A percentile compares a stretch with the other conserved stretches of the same genome.
phyloP scores from a whole-genome alignment of 139 green algal species.

The Chlamydomonas incerta region DNA sequence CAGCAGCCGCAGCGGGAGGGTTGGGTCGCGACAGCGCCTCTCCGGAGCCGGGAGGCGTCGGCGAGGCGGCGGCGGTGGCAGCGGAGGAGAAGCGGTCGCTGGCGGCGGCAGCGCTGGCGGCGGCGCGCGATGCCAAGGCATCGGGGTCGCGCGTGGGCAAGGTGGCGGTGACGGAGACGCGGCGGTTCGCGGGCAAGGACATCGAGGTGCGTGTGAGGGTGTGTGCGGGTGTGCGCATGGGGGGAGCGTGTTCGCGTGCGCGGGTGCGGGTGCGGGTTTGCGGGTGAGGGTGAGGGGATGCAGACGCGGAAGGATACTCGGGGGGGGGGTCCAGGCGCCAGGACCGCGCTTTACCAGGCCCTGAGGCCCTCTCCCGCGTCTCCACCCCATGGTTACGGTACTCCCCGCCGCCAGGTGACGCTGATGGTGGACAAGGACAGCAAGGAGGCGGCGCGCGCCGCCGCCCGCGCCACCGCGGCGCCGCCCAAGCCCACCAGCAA shows the following conservation, averaged over 20 bases:
- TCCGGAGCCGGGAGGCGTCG: neutral
- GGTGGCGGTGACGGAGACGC: slow-evolving; percentile 62
- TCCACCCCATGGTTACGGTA: too few species aligned
- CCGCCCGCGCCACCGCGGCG: slow-evolving; percentile 48
- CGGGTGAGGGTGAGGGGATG: too few species aligned
- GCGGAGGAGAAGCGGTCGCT: neutral
- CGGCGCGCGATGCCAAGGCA: neutral
- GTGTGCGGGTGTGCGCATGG: neutral
- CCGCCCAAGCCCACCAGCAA: slow-evolving; percentile 27
- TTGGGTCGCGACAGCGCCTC: neutral
- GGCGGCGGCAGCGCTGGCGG: slow-evolving; percentile 15
- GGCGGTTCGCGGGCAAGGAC: slow-evolving; percentile 87
- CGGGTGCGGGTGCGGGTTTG: too few species aligned
- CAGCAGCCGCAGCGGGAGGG: neutral
- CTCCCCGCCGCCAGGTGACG: slow-evolving; percentile 47
- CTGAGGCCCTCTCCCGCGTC: too few species aligned
- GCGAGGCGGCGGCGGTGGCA: slow-evolving; percentile 37
- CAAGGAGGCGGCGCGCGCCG: slow-evolving; percentile 70
- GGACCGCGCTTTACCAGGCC: too few species aligned
- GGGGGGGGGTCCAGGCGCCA: neutral
- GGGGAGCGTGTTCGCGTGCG: neutral
- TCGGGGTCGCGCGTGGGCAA: slow-evolving; percentile 46
- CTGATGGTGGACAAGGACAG: slow-evolving; percentile 67
- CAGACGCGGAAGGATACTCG: neutral
- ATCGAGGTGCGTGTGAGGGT: slow-evolving; percentile 63